phyloP scores from a whole-genome alignment of 2,329 filamentous ascomycete species.

The Berkeleyomyces rouxiae region DNA sequence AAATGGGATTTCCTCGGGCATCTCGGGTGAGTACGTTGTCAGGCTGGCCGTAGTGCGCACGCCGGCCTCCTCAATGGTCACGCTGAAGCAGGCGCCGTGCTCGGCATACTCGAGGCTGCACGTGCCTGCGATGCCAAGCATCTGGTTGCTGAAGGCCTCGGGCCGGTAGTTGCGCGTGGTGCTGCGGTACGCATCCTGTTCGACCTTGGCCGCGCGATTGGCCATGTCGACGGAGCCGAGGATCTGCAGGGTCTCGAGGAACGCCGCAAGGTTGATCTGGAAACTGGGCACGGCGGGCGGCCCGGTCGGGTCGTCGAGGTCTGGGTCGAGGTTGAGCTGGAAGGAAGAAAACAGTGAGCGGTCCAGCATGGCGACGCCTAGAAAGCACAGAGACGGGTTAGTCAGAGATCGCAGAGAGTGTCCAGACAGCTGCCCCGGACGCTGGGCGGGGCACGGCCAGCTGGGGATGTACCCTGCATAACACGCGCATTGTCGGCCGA shows the following conservation, averaged over 20 bases:
- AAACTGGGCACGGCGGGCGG: conserved; percentile 47
- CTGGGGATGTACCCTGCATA: conserved; percentile 56
- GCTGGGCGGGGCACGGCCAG: background rate
- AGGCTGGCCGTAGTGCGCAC: conserved; percentile 82
- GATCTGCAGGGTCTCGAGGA: conserved; percentile 89
- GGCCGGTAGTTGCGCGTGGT: conserved; percentile 44
- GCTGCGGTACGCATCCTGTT: conserved; percentile 43
- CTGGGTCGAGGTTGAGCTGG: conserved; percentile 40
- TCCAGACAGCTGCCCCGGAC: background rate
- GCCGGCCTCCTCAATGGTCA: conserved; percentile 72
- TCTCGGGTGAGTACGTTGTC: conserved; percentile 68
- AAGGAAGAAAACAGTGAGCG: conserved; percentile 80
- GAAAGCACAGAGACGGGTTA: too few relatives aligned
- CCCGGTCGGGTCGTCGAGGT: conserved; percentile 24
- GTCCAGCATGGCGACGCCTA: conserved; percentile 57
- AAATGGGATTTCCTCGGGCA: conserved; percentile 71
- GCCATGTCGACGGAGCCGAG: conserved; percentile 68
- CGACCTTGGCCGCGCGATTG: conserved; percentile 38
- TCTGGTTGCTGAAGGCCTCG: conserved; percentile 69
- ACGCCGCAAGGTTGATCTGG: conserved; percentile 68
- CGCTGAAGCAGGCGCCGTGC: conserved; percentile 61
- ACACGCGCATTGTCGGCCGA: conserved; percentile 75
- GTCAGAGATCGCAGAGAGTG: too few relatives aligned
- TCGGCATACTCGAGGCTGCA: conserved; percentile 67
- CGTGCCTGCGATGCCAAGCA: conserved; percentile 67